Percentiles rank a stretch among this genome's conserved stretches.
phyloP scores from a whole-genome alignment of 2,329 filamentous ascomycete species.

The Sclerotinia borealis region DNA sequence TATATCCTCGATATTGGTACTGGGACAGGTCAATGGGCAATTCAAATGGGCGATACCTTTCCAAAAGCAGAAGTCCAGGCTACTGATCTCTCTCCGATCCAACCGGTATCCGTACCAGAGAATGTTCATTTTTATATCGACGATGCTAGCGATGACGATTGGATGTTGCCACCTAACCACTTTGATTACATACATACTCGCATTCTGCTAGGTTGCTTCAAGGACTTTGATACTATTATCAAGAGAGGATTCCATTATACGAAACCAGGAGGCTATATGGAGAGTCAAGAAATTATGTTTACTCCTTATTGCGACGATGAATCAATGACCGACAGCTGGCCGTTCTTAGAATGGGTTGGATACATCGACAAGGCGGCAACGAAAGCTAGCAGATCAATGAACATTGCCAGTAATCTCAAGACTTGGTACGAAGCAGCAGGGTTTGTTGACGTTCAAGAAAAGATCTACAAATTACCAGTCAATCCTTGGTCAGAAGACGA shows the following conservation, averaged over 20 bases:
- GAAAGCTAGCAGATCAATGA: conserved; percentile 21
- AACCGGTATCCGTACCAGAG: conserved; percentile 58
- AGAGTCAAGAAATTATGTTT: conserved; percentile 39
- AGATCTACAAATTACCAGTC: conserved; percentile 47
- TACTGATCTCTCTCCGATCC: conserved; percentile 63
- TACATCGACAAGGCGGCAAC: conserved; percentile 21
- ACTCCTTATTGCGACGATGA: conserved; percentile 39
- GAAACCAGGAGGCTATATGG: conserved; percentile 30
- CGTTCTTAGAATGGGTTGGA: conserved; percentile 24
- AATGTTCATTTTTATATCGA: conserved; percentile 67
- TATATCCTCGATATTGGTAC: conserved; percentile 38
- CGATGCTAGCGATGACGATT: conserved; percentile 34
- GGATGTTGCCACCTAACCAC: conserved; percentile 40
- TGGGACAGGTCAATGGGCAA: conserved; percentile 55
- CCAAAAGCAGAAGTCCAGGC: conserved; percentile 52
- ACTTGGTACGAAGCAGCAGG: conserved; percentile 39
- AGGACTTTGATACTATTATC: conserved; percentile 44
- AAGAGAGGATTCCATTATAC: conserved; percentile 40
- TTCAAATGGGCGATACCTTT: conserved; percentile 54
- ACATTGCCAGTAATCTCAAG: conserved; percentile 24
- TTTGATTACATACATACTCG: conserved; percentile 57
- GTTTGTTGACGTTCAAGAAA: conserved; percentile 49
- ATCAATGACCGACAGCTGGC: conserved; percentile 29
- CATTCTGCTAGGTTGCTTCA: conserved; percentile 24
- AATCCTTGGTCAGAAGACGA: conserved; percentile 46